Evolutionary conservation across 2,329 filamentous ascomycete genomes (phyloP).

Genomic region (Periconia macrospinosa): DNA sequence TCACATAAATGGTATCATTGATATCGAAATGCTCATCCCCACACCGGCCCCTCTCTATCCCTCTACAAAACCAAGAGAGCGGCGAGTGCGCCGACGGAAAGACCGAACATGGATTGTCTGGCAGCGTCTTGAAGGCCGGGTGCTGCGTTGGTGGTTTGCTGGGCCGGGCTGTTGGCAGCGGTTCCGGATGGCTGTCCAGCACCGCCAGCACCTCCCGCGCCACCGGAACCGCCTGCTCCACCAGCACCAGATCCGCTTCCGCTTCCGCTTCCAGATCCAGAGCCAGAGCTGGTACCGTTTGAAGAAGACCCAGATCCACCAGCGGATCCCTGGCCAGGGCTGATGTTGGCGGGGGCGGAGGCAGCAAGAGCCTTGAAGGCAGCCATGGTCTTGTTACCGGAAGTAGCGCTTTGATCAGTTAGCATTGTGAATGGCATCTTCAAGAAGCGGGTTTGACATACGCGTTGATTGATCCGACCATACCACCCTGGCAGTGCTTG

Average conservation of each 20-base stretch:
- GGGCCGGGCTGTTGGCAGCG: conserved; percentile 16
- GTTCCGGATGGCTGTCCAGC: conserved; percentile 4
- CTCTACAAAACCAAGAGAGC: conserved; percentile 30
- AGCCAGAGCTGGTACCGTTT: conserved; percentile 13
- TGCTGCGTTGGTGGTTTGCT: conserved; percentile 31
- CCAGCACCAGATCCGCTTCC: conserved; percentile 12
- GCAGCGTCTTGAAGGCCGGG: conserved; percentile 16
- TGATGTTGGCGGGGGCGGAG: conserved; percentile 44
- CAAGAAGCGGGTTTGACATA: conserved; percentile 46
- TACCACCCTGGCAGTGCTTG: conserved; percentile 73
- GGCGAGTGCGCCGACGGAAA: conserved; percentile 28
- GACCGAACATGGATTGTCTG: conserved; percentile 26
- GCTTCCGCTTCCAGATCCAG: conserved; percentile 10
- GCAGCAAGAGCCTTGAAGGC: conserved; percentile 42
- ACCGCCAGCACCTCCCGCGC: conserved; percentile 2
- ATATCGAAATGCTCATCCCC: background rate
- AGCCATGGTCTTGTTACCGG: conserved; percentile 40
- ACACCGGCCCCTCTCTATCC: background rate
- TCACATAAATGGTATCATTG: conserved; percentile 26
- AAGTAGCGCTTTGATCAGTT: conserved; percentile 25
- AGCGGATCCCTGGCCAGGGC: conserved; percentile 40
- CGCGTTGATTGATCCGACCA: conserved; percentile 79
- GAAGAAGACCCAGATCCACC: conserved; percentile 13
- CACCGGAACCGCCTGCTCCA: conserved; percentile 10
- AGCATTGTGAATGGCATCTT: conserved; percentile 8